Percentiles rank a stretch among this genome's conserved stretches.
phyloP scores from a whole-genome alignment of 495 filamentous ascomycete species.

The Tetracladium setigerum region DNA sequence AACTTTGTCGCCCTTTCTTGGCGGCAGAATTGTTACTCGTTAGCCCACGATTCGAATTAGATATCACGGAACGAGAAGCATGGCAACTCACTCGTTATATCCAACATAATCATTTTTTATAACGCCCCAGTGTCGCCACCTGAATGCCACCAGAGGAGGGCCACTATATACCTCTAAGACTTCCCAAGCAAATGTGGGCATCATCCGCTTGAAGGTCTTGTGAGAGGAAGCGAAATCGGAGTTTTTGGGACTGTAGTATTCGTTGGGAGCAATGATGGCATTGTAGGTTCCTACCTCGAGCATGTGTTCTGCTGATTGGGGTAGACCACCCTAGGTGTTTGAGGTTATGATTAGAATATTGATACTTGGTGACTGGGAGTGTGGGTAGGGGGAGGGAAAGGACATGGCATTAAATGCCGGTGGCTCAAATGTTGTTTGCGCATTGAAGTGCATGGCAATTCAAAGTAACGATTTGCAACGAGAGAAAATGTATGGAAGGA shows the following conservation, averaged over 20 bases:
- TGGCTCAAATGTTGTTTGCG: too few relatives aligned
- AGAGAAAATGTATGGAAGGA: too few relatives aligned
- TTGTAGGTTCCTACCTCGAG: slow-evolving; percentile 61
- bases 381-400: too few relatives aligned
- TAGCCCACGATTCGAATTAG: not conserved
- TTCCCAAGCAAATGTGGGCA: slow-evolving; percentile 65
- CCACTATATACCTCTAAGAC: slow-evolving; percentile 57
- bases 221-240: slow-evolving; percentile 52
- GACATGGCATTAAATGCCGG: too few relatives aligned
- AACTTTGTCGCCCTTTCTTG: slow-evolving; percentile 51
- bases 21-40: not conserved
- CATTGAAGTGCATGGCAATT: too few relatives aligned
- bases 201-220: slow-evolving; percentile 63
- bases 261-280: slow-evolving; percentile 50
- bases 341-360: too few relatives aligned
- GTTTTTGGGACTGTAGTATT: slow-evolving; percentile 52
- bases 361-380: too few relatives aligned
- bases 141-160: slow-evolving; percentile 50
- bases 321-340: slow-evolving; percentile 30
- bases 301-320: slow-evolving; percentile 54
- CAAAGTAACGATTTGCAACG: too few relatives aligned
- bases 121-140: slow-evolving; percentile 58
- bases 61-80: slow-evolving; percentile 1
- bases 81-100: slow-evolving; percentile 42
- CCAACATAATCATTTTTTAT: slow-evolving; percentile 60